Evolutionary conservation across 768 basidiomycete genomes (phyloP), one percentile per base, ranked within the genome.

Genomic region (Calocera cornea): DNA sequence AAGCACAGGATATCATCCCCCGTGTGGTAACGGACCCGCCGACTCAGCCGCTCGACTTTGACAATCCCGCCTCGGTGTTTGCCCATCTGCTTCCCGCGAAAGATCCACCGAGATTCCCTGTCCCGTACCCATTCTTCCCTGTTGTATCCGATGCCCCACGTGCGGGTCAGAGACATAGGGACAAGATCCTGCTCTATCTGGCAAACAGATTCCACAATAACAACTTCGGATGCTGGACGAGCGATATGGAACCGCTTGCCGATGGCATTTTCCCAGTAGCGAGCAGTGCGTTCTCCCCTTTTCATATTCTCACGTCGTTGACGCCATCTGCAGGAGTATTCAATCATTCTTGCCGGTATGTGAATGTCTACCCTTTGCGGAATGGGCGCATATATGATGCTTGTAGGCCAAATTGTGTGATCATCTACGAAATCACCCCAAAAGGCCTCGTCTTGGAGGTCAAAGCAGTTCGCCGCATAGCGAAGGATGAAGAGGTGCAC

Each of bases 301-400:
- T 38, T 38, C 36, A 60, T 11, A 31, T 10, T 16, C 24, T 2
- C 11, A 29, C 10, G 31, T 16, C 5, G 54, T 29, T 60, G 22
- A 60, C 54, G 31, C 11, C 2, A 2, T 31, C 24, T 27, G 11
- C 31, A 60, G 54, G 89, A n/a, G 73, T 84, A 14, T 90, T 92
- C 78, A 92, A 92, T 72, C 90, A 92, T 72, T 89, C 88, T 2
- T 92, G 90, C 74, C 71, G 82, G 19, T 89, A 90, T 1, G 90
- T 89, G 70, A 87, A 87, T 17, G 83, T 82, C 29, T 79, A 83
- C 34, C 87, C 83, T 73, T 89, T 87, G 75, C 72, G 8, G 71
- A 78, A 44, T 3, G 27, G 3, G 31, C 5, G 27, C 54, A 5
- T 27, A 60, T 2, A 29, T 29, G 10, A 29, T 22, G 31, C 19